Conservation (phyloP, 1,139 yeast species). For the Yamadazyma songkhlaensis region DNA sequence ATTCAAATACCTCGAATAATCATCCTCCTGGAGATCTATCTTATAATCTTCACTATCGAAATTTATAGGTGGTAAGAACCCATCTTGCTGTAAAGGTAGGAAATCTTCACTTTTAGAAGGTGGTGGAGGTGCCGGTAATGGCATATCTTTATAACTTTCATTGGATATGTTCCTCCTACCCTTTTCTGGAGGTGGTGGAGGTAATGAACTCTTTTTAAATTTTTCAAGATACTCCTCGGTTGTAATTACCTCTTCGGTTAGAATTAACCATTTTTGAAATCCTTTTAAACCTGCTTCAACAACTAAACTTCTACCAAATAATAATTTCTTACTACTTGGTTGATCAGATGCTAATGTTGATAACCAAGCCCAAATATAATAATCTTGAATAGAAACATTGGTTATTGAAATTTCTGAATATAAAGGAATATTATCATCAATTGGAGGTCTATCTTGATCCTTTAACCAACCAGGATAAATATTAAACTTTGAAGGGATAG, state of each 20-base stretch:
- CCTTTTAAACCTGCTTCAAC: conserved; percentile 72
- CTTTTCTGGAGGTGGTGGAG: conserved; percentile 14
- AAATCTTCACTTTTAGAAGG: conserved; percentile 15
- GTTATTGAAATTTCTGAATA: conserved; percentile 52
- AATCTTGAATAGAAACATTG: conserved; percentile 77
- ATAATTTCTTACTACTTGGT: conserved; percentile 56
- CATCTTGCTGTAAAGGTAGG: conserved; percentile 4
- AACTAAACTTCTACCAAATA: conserved; percentile 79
- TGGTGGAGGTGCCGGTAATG: conserved; percentile 35
- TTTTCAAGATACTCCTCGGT: conserved; percentile 37
- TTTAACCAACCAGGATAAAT: conserved; percentile 47
- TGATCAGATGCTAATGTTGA: conserved; percentile 76
- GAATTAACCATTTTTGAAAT: conserved; percentile 78
- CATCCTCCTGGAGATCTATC: conserved; percentile 9
- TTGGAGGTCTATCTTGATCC: conserved; percentile 13
- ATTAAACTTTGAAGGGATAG: conserved; percentile 36
- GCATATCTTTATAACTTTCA: conserved; percentile 24
- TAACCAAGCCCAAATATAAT: conserved; percentile 90
- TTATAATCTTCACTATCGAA: conserved; percentile 14
- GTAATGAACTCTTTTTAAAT: conserved; percentile 17
- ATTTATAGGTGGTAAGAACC: conserved; percentile 19
- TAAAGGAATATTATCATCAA: conserved; percentile 33
- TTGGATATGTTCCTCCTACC: conserved; percentile 15
- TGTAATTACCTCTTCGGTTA: conserved; percentile 63
- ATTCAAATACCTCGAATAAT: conserved; percentile 14